Conservation (phyloP, 2,329 filamentous ascomycete genomes). For the Dothistroma septosporum region DNA sequence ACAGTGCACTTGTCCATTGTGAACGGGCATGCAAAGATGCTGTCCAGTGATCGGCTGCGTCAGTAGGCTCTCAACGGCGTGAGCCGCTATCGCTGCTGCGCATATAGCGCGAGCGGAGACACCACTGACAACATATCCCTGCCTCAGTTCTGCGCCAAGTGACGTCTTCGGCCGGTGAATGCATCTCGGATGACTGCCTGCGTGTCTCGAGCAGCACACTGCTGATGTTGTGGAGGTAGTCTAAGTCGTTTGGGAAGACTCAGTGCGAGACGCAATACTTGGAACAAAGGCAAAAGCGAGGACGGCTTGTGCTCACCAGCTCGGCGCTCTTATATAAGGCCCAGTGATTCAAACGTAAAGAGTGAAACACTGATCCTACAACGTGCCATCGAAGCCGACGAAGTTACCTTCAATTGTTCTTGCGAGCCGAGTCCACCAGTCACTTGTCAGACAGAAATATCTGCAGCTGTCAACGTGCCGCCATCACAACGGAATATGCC, state of each 20-base stretch:
- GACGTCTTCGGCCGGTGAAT: not conserved
- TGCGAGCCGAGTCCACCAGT: not conserved
- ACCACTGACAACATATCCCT: constrained; percentile 47
- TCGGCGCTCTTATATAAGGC: not conserved
- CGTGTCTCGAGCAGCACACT: constrained; percentile 1
- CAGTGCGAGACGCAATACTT: not conserved
- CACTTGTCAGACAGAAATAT: not conserved
- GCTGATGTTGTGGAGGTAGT: not conserved
- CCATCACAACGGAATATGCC: not conserved
- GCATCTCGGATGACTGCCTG: constrained; percentile 2
- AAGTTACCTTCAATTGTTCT: not conserved
- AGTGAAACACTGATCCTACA: not conserved
- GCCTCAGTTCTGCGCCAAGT: constrained; percentile 36
- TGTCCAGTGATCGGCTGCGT: constrained; percentile 44
- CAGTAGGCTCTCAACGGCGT: constrained; percentile 40
- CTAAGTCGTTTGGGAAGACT: not conserved
- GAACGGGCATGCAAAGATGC: constrained; percentile 40
- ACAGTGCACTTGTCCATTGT: constrained; percentile 33
- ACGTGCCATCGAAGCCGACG: not conserved
- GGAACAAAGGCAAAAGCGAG: too few species aligned
- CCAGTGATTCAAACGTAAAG: not conserved
- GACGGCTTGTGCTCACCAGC: not conserved
- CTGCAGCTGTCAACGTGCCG: not conserved
- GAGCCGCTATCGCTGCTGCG: constrained; percentile 37
- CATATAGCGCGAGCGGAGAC: constrained; percentile 44